Conservation (phyloP, 768 basidiomycete genomes). For the Royoungia palumana region DNA sequence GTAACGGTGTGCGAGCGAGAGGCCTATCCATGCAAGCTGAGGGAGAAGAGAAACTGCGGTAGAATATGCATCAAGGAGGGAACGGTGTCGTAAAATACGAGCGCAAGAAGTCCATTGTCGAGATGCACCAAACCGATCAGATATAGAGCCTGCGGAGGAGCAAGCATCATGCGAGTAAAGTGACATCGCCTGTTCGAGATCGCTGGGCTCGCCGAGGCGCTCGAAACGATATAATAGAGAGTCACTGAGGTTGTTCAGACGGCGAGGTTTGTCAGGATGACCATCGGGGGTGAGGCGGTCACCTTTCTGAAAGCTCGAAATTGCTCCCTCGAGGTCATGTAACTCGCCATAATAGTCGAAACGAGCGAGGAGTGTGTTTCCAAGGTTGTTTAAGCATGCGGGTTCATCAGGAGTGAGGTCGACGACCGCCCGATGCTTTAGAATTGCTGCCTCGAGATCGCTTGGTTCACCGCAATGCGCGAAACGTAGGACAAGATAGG, state of each 20-base stretch:
- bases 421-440: neutral
- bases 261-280: neutral
- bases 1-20: conserved; percentile 16
- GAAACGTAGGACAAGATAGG: neutral
- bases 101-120: conserved; percentile 3
- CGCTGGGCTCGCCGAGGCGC: neutral
- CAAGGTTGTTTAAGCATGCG: neutral
- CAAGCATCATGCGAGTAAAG: conserved; percentile 6
- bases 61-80: conserved; percentile 20
- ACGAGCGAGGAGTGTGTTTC: neutral
- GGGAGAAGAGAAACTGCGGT: conserved; percentile 22
- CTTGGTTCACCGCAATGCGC: neutral
- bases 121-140: conserved; percentile 6
- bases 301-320: neutral
- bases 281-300: neutral
- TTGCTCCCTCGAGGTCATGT: neutral
- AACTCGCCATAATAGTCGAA: neutral
- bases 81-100: neutral
- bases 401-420: neutral
- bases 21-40: conserved; percentile 14
- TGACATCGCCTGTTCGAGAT: conserved; percentile 5
- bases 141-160: neutral
- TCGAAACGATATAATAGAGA: neutral
- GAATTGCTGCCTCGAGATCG: conserved; percentile 6
- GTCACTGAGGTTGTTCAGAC: neutral